Evolutionary conservation across 495 filamentous ascomycete genomes (phyloP).

Genomic region (Opeltia flavorubescens): DNA sequence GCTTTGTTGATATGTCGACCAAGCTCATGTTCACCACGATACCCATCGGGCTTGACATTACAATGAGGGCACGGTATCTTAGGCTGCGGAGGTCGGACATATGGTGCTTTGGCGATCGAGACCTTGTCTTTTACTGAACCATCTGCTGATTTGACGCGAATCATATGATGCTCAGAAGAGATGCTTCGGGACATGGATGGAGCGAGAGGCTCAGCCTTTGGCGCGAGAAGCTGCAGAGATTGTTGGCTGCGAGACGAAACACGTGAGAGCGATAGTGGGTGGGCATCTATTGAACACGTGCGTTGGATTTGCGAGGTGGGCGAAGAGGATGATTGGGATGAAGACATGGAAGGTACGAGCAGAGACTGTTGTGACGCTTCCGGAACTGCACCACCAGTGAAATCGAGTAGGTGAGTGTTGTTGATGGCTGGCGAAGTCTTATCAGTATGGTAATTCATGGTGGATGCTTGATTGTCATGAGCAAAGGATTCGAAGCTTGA

Average conservation of each 20-base stretch:
- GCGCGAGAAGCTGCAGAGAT: constrained; percentile 31
- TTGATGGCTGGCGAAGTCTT: not conserved
- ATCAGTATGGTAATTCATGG: not conserved
- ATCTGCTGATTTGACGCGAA: constrained; percentile 41
- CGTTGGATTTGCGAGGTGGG: constrained; percentile 24
- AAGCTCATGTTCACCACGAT: constrained; percentile 88
- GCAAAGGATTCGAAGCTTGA: not conserved
- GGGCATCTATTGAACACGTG: constrained; percentile 23
- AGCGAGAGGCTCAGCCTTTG: constrained; percentile 24
- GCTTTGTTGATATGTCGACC: constrained; percentile 72
- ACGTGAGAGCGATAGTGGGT: constrained; percentile 21
- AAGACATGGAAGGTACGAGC: constrained; percentile 18
- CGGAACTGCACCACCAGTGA: not conserved
- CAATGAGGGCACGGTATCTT: constrained; percentile 67
- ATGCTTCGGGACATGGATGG: constrained; percentile 17
- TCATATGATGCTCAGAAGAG: constrained; percentile 32
- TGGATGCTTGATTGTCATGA: not conserved
- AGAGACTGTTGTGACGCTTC: constrained; percentile 6
- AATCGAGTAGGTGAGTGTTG: not conserved
- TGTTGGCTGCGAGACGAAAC: constrained; percentile 30
- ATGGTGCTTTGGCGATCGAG: constrained; percentile 54
- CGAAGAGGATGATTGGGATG: constrained; percentile 13
- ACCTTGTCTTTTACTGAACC: constrained; percentile 46
- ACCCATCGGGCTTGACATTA: constrained; percentile 67
- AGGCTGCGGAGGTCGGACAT: constrained; percentile 59